Conservation (phyloP, 768 basidiomycete species). For the Auricularia cornea region DNA sequence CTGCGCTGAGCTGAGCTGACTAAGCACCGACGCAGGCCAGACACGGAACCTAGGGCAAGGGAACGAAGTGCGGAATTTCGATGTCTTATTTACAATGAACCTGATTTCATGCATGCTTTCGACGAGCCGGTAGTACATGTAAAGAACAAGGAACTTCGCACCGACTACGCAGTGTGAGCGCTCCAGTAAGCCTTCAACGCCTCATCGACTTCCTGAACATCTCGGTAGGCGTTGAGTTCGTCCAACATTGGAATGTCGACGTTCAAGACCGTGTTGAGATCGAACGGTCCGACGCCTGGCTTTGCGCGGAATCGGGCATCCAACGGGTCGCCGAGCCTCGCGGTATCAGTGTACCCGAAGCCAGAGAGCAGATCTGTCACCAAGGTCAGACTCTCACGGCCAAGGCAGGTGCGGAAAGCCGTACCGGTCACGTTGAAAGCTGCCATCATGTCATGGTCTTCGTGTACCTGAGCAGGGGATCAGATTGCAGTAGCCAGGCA, state of each 20-base stretch:
- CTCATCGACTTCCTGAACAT: background rate
- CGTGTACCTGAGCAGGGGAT: background rate
- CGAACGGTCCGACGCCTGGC: background rate
- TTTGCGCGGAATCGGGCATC: background rate
- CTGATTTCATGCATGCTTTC: too few relatives aligned
- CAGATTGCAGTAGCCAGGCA: too few relatives aligned
- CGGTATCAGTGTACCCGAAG: background rate
- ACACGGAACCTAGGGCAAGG: too few relatives aligned
- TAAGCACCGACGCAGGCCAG: too few relatives aligned
- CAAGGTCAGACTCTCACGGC: background rate
- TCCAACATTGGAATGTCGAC: background rate
- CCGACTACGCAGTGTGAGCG: background rate
- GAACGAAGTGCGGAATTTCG: too few relatives aligned
- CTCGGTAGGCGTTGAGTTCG: background rate
- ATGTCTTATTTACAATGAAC: too few relatives aligned
- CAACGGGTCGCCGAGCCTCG: background rate
- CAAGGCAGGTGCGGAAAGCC: background rate
- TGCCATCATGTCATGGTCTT: conserved; percentile 1
- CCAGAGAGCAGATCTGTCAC: background rate
- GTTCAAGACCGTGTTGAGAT: background rate
- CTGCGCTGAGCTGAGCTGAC: too few relatives aligned
- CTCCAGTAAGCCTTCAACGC: background rate
- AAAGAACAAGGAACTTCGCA: too few relatives aligned
- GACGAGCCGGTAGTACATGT: too few relatives aligned
- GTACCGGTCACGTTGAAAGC: background rate